phyloP scores from a whole-genome alignment of 345 rosid species.

The Kernera saxatilis region DNA sequence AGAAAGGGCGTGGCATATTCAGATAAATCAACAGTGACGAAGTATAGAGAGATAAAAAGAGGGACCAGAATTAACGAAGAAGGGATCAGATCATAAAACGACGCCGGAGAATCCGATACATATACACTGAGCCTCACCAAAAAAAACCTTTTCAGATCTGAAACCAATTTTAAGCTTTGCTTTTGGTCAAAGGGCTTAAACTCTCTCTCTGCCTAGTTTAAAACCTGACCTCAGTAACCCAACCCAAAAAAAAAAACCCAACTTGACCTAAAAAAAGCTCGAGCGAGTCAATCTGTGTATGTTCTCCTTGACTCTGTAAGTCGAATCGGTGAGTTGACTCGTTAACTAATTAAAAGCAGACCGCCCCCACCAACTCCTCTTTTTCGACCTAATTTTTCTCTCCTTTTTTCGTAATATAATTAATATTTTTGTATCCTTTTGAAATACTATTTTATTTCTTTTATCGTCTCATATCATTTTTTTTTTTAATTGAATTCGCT shows the following conservation, averaged over 20 bases:
- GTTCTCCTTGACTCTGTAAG: slow-evolving; percentile 4
- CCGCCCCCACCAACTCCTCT: slow-evolving; percentile 9
- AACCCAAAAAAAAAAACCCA: neutral
- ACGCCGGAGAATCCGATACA: slow-evolving; percentile 30
- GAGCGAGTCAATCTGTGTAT: slow-evolving; percentile 16
- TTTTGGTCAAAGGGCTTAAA: neutral
- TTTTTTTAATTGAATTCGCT: too few relatives aligned
- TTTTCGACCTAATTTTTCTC: neutral
- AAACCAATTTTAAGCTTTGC: neutral
- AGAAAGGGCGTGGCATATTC: slow-evolving; percentile 50
- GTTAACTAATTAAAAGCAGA: slow-evolving; percentile 4
- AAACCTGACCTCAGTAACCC: slow-evolving; percentile 3
- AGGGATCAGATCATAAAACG: slow-evolving; percentile 37
- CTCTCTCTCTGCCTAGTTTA: neutral
- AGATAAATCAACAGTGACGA: slow-evolving; percentile 16
- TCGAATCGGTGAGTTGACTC: slow-evolving; percentile 27
- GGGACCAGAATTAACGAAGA: neutral
- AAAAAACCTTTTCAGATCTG: slow-evolving; percentile 22
- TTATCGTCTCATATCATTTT: too few relatives aligned
- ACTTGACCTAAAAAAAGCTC: slow-evolving; percentile 10
- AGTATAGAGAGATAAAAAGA: slow-evolving; percentile 12
- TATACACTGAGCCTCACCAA: neutral
- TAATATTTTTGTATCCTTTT: neutral
- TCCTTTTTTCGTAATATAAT: neutral
- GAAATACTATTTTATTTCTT: neutral